phyloP scores from a whole-genome alignment of 371 early-diverging fungal species.

The Blakeslea trispora region DNA sequence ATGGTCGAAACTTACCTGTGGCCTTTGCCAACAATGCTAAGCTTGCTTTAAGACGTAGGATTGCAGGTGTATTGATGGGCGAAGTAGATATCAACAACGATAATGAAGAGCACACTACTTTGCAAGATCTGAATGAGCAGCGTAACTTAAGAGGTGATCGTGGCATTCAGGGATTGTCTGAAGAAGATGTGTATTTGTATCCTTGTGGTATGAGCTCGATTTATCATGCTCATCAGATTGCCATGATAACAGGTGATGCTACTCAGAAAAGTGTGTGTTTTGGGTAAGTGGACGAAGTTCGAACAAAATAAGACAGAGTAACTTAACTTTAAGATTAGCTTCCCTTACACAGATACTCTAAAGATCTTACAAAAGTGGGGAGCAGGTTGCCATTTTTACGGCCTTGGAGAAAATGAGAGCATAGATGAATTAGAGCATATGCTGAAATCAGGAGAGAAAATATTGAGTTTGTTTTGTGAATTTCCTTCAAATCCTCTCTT shows the following conservation, averaged over 20 bases:
- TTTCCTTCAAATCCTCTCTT: slow-evolving; percentile 94
- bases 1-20: slow-evolving; percentile 86
- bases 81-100: slow-evolving; percentile 27
- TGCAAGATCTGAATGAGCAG: slow-evolving; percentile 27
- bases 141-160: slow-evolving; percentile 42
- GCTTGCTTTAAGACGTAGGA: slow-evolving; percentile 69
- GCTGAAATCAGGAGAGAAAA: slow-evolving; percentile 59
- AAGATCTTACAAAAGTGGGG: slow-evolving; percentile 95
- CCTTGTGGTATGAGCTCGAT: slow-evolving; percentile 95
- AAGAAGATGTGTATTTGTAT: slow-evolving; percentile 85
- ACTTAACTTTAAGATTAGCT: slow-evolving; percentile 45
- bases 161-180: slow-evolving; percentile 56
- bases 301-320: neutral
- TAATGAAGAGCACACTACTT: slow-evolving; percentile 32
- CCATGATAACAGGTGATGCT: slow-evolving; percentile 48
- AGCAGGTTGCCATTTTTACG: slow-evolving; percentile 83
- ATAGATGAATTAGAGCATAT: slow-evolving; percentile 68
- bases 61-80: slow-evolving; percentile 76
- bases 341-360: slow-evolving; percentile 93
- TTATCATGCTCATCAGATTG: slow-evolving; percentile 76
- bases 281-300: slow-evolving; percentile 60
- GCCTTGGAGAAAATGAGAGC: slow-evolving; percentile 74
- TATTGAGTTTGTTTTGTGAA: slow-evolving; percentile 87
- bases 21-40: slow-evolving; percentile 76
- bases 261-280: slow-evolving; percentile 83